phyloP scores from a whole-genome alignment of 176 grass and related monocot species.

The Thalia dealbata region DNA sequence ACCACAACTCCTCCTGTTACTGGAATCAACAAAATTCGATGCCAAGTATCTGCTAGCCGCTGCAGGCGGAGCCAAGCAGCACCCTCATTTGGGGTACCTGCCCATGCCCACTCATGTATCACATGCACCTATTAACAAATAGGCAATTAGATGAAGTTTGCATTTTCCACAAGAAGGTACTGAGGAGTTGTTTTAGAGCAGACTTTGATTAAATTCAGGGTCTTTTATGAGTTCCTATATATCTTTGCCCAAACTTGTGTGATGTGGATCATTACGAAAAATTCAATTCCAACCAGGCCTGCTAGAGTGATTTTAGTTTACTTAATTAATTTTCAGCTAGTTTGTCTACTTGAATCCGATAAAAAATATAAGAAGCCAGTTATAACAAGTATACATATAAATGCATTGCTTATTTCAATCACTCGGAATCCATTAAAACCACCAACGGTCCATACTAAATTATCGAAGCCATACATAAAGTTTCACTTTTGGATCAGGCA shows the following conservation, averaged over 20 bases:
- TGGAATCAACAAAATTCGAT: constrained; percentile 84
- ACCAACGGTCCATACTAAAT: neutral
- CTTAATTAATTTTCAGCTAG: too few species aligned
- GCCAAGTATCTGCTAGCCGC: constrained; percentile 88
- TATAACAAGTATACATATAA: neutral
- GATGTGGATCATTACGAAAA: neutral
- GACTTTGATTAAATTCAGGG: neutral
- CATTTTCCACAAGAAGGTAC: neutral
- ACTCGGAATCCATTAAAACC: neutral
- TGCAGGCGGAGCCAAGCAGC: constrained; percentile 93
- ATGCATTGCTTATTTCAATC: neutral
- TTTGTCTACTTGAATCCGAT: too few species aligned
- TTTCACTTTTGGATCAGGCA: too few species aligned
- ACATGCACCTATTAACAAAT: constrained; percentile 54
- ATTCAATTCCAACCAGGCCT: neutral
- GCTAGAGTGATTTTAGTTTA: neutral
- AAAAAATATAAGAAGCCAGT: too few species aligned
- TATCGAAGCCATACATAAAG: too few species aligned
- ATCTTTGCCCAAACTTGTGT: neutral
- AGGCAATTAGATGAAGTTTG: neutral
- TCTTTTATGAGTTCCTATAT: neutral
- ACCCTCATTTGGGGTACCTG: constrained; percentile 87
- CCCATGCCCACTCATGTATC: constrained; percentile 99
- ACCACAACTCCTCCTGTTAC: constrained; percentile 98
- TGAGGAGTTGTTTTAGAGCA: neutral